Evolutionary conservation across 441 rosid genomes (phyloP), one percentile per base, ranked within the genome.

Genomic region (Capsella rubella): DNA sequence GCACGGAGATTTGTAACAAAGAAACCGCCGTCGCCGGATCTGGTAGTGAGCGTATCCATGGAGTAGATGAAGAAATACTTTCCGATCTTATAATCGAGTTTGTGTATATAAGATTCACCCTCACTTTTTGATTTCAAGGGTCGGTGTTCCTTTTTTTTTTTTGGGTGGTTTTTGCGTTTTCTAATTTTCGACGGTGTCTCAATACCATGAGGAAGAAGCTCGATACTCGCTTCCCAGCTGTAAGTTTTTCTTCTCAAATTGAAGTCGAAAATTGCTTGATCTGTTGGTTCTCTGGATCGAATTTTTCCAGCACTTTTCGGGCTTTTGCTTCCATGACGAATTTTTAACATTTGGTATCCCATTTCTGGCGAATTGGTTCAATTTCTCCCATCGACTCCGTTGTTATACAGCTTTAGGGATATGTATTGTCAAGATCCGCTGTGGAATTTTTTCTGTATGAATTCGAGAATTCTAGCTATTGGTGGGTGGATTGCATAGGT

Each of bases 151-250:
- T 46, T 34, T 4, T 10, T 8, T 16, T 4, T 52, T n/a, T 43
- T 8, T 58, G 1, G 59, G 70, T 45, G 63, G 11, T 11, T 66
- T 58, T 58, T 34, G 66, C 31, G 45, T 47, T 75, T 69, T 56
- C 66, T 28, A 43, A 18, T 55, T 37, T 34, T 40, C 12, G 21
- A 56, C 59, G 40, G 34, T 56, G 18, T 78, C 55, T 59, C 37
- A 47, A 66, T 31, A 69, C 9, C 27, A 80, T 77, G 83, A 77
- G 78, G 73, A 80, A 80, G 81, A 80, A 77, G 71, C 83, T 80
- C 68, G 81, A 82, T 64, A 82, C 85, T 9, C 85, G 81, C 29
- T 82, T 82, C 71, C 81, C 82, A 47, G 69, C 74, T 16, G 78
- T 80, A 71, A 66, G 74, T 62, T 43, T 60, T 27, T 14, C 71